Percentiles rank a stretch among this genome's conserved stretches.
phyloP scores from a whole-genome alignment of 1,284 basidiomycete species.

The Apiotrichum sp. region DNA sequence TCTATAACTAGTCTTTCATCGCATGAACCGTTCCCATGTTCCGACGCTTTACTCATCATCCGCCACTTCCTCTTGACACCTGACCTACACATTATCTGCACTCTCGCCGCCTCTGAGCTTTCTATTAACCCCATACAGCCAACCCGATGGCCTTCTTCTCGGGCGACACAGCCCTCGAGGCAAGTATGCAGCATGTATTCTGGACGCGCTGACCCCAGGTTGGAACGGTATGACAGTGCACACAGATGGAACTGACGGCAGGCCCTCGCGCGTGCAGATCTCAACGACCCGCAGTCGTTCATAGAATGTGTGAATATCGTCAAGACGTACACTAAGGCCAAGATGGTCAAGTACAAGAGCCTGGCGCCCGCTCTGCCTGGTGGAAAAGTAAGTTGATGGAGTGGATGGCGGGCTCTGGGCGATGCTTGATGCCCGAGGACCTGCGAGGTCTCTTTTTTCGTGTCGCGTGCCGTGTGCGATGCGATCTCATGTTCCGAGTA shows the following conservation, averaged over 20 bases:
- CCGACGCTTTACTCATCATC: too few species aligned
- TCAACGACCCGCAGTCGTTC: conserved; percentile 14
- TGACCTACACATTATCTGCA: not conserved
- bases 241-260: not conserved
- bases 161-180: conserved; percentile 19
- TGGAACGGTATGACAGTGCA: conserved; percentile 3
- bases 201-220: conserved; percentile 4
- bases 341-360: conserved; percentile 25
- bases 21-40: too few species aligned
- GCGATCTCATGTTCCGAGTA: too few species aligned
- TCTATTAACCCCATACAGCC: not conserved
- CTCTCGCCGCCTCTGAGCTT: not conserved
- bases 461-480: too few species aligned
- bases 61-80: not conserved
- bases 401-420: not conserved
- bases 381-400: conserved; percentile 22
- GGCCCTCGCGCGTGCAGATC: conserved; percentile 21
- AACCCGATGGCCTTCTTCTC: not conserved
- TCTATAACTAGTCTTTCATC: too few species aligned
- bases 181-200: not conserved
- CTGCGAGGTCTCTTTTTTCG: too few species aligned
- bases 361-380: conserved; percentile 17
- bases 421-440: not conserved
- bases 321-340: conserved; percentile 23
- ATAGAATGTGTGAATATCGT: conserved; percentile 19